phyloP scores from a whole-genome alignment of 202 grass and related monocot species.

The Panicum hallii region DNA sequence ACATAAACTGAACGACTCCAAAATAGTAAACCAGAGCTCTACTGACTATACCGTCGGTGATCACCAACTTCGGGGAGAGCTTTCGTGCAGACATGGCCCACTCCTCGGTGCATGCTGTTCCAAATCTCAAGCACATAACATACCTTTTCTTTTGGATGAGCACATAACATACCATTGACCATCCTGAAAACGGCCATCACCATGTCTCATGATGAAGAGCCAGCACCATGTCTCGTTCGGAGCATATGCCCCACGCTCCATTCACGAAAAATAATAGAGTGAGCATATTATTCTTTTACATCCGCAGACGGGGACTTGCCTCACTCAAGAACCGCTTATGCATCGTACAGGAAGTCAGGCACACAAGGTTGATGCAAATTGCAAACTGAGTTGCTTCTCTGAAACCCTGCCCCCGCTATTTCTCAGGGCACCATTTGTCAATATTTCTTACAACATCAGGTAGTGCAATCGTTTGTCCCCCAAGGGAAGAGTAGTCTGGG shows the following conservation, averaged over 20 bases:
- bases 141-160: no score
- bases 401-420: not conserved
- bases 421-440: not conserved
- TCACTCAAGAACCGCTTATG: not conserved
- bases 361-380: not conserved
- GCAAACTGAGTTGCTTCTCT: not conserved
- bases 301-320: not conserved
- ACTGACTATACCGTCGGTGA: not conserved
- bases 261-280: not conserved
- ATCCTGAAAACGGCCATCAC: not conserved
- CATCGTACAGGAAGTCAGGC: not conserved
- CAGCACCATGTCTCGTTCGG: not conserved
- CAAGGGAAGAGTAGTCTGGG: not conserved
- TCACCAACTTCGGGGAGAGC: not conserved
- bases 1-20: not conserved
- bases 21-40: no score
- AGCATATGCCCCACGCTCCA: not conserved
- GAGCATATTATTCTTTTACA: not conserved
- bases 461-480: not conserved
- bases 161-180: not conserved
- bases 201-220: not conserved
- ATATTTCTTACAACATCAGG: constrained; percentile 1
- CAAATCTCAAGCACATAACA: not conserved
- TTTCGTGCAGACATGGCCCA: not conserved
- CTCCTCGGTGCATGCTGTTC: not conserved